These are phyloP conservation scores for Cerioporus squamosus DNA, from an alignment of 1,284 basidiomycete genomes.

Conservation along the genomic window DNA sequence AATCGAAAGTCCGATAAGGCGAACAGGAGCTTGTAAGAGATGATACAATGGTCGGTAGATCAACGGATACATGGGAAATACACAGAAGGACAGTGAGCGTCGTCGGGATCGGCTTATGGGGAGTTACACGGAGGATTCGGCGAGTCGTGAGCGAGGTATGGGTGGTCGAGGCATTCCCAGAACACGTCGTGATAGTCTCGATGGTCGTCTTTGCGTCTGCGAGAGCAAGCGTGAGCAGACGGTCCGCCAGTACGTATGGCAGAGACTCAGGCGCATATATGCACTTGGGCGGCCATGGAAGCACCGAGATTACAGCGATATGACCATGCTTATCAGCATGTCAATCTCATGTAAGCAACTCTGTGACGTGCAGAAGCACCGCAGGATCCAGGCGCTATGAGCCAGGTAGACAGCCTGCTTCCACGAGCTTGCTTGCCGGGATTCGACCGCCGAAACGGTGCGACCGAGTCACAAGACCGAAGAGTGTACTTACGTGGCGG, in stretches of 20 bases:
- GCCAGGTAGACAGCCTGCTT: constrained; percentile 2
- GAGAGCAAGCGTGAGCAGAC: not conserved
- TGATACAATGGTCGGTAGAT: constrained; percentile 21
- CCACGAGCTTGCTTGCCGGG: constrained; percentile 16
- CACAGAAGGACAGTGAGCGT: constrained; percentile 1
- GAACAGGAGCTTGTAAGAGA: not conserved
- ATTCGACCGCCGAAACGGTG: constrained; percentile 11
- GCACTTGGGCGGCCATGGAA: not conserved
- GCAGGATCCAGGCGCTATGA: not conserved
- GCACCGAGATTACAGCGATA: not conserved
- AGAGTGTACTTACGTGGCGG: constrained; percentile 36
- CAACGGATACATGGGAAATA: constrained; percentile 24
- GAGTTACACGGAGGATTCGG: constrained; percentile 25
- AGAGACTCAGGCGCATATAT: too few relatives aligned
- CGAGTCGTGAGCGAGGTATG: constrained; percentile 32
- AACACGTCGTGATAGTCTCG: constrained; percentile 30
- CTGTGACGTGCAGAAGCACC: not conserved
- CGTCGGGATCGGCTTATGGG: not conserved
- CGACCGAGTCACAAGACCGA: constrained; percentile 18
- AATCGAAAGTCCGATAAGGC: not conserved
- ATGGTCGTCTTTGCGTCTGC: constrained; percentile 34
- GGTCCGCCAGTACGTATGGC: too few relatives aligned
- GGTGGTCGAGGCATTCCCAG: constrained; percentile 29
- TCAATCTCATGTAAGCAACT: constrained; percentile 4
- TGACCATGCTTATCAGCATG: constrained; percentile 1